phyloP scores from a whole-genome alignment of 257 asterid species.

The Penstemon newberryi region DNA sequence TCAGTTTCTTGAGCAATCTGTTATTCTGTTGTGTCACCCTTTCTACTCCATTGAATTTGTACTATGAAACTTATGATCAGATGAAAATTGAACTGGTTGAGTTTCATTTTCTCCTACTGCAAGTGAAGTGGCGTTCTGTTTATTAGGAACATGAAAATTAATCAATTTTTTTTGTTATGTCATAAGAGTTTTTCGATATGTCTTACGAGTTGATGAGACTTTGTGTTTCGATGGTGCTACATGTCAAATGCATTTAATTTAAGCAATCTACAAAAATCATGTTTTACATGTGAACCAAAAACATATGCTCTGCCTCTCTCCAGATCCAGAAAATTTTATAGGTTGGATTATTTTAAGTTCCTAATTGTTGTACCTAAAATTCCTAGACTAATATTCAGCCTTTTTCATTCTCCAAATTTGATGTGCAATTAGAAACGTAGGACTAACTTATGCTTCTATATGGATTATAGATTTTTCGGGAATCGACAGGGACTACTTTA shows the following conservation, averaged over 20 bases:
- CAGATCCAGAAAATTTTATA: not conserved
- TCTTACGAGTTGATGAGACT: not conserved
- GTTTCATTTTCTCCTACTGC: not conserved
- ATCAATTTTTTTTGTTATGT: not conserved
- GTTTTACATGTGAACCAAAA: not conserved
- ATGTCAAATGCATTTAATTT: too few species aligned
- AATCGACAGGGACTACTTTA: constrained; percentile 79
- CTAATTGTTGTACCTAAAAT: not conserved
- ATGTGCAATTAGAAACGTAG: not conserved
- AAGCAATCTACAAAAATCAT: not conserved
- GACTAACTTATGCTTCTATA: constrained; percentile 15
- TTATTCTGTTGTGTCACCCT: not conserved
- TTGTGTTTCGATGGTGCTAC: not conserved
- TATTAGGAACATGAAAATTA: not conserved
- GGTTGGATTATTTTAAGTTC: not conserved
- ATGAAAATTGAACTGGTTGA: constrained; percentile 12
- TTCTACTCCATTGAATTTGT: not conserved
- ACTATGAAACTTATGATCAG: not conserved
- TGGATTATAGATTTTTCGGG: constrained; percentile 60
- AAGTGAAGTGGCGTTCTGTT: not conserved
- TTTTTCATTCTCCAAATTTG: not conserved
- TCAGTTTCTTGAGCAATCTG: too few species aligned
- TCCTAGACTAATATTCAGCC: not conserved
- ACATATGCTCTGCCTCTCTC: not conserved
- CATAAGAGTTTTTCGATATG: not conserved